Evolutionary conservation across 2,329 filamentous ascomycete species (phyloP).

Genomic region (Microdochium bolleyi): DNA sequence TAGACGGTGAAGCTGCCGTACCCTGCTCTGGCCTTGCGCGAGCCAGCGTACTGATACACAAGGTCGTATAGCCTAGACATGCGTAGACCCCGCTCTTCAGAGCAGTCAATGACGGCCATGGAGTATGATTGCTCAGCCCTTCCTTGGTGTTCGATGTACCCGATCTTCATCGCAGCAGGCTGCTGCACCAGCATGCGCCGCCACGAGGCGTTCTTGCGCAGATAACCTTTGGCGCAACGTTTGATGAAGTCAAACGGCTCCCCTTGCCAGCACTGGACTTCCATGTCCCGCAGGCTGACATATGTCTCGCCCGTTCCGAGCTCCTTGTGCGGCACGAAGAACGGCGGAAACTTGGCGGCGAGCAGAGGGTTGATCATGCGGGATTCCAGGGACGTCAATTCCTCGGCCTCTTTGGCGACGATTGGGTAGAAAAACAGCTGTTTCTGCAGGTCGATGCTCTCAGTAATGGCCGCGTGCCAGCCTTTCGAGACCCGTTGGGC

Average conservation of each 20-base stretch:
- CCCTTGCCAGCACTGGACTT: background rate
- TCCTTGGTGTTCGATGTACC: background rate
- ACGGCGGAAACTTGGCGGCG: background rate
- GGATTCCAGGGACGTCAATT: background rate
- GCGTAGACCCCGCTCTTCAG: background rate
- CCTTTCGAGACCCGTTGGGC: background rate
- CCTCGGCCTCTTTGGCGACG: background rate
- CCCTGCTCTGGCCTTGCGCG: background rate
- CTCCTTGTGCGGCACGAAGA: background rate
- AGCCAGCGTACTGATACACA: background rate
- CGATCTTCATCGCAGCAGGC: background rate
- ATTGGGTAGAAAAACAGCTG: slow-evolving; percentile 1
- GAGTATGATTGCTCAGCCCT: background rate
- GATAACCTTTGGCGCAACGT: background rate
- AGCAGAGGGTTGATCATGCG: slow-evolving; percentile 1
- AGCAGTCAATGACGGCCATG: background rate
- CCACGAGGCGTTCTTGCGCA: slow-evolving; percentile 1
- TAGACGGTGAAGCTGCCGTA: background rate
- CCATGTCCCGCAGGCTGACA: background rate
- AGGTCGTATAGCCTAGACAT: slow-evolving; percentile 1
- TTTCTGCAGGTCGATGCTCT: background rate
- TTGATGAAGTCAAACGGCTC: slow-evolving; percentile 1
- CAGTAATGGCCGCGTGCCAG: background rate
- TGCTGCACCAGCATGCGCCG: slow-evolving; percentile 2
- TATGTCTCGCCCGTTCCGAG: background rate